Conservation (phyloP, 441 rosid genomes). For the Populus hybrid region DNA sequence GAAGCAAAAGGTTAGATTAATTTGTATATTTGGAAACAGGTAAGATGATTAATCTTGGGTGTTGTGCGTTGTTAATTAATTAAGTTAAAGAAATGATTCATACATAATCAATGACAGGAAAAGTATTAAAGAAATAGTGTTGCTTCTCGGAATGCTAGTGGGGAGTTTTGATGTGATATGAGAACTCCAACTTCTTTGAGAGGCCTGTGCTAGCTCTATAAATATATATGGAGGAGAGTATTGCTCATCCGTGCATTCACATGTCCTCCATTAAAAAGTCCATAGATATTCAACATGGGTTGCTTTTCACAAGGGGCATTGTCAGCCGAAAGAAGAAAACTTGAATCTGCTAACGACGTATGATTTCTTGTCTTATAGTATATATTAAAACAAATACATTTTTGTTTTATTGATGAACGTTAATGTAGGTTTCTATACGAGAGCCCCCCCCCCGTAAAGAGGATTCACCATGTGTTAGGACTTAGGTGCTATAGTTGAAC, state of each 20-base stretch:
- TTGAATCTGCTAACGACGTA: background rate
- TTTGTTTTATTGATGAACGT: background rate
- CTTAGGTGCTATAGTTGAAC: background rate
- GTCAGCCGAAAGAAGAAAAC: conserved; percentile 21
- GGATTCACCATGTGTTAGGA: background rate
- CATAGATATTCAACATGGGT: conserved; percentile 19
- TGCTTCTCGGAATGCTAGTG: conserved; percentile 2
- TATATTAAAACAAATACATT: background rate
- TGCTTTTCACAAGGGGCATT: conserved; percentile 17
- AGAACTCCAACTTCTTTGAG: conserved; percentile 17
- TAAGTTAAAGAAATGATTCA: background rate
- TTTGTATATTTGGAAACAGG: background rate
- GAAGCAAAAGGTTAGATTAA: background rate
- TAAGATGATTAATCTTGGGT: background rate
- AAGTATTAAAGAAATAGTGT: background rate
- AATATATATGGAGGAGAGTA: conserved; percentile 1
- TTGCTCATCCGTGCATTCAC: conserved; percentile 25
- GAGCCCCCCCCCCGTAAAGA: background rate
- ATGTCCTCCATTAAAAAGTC: conserved; percentile 30
- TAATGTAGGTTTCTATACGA: background rate
- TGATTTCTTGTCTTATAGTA: background rate
- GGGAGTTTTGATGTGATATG: conserved; percentile 15
- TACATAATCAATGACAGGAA: background rate
- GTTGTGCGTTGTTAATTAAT: background rate
- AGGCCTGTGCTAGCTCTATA: conserved; percentile 13